Percentiles rank a stretch among this genome's conserved stretches.
These are phyloP conservation scores for Hanseniaspora occidentalis DNA, from an alignment of 805 yeast species.

Conservation along the genomic window DNA sequence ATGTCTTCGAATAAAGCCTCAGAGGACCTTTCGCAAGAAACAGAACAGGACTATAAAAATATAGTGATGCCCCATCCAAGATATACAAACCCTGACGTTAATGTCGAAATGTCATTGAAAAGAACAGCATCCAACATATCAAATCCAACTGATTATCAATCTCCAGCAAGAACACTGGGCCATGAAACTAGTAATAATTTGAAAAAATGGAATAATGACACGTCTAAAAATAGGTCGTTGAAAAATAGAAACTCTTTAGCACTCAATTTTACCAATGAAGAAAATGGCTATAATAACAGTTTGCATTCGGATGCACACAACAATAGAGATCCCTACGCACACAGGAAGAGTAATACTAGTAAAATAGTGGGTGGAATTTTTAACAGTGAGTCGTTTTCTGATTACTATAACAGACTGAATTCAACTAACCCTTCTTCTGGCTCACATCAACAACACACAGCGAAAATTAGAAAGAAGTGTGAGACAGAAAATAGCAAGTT, in stretches of 20 bases:
- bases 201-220: neutral
- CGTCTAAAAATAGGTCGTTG: neutral
- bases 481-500: constrained; percentile 3
- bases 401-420: neutral
- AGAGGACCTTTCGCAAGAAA: no score
- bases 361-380: no score
- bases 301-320: neutral
- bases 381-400: neutral
- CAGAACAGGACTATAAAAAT: no score
- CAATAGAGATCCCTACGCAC: neutral
- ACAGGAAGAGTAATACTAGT: no score
- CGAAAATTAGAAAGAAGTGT: constrained; percentile 2
- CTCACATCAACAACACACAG: constrained; percentile 1
- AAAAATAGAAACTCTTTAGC: neutral
- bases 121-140: constrained; percentile 16
- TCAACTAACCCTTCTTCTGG: neutral
- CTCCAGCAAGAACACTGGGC: no score
- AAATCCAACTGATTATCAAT: no score
- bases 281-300: neutral
- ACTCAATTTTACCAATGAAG: neutral
- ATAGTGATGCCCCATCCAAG: no score
- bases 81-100: neutral
- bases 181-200: neutral
- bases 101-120: constrained; percentile 8
- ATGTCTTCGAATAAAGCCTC: constrained; percentile 8